These are phyloP conservation scores for Aspergillus texensis DNA, from an alignment of 2,329 filamentous ascomycete species.

Conservation along the genomic window DNA sequence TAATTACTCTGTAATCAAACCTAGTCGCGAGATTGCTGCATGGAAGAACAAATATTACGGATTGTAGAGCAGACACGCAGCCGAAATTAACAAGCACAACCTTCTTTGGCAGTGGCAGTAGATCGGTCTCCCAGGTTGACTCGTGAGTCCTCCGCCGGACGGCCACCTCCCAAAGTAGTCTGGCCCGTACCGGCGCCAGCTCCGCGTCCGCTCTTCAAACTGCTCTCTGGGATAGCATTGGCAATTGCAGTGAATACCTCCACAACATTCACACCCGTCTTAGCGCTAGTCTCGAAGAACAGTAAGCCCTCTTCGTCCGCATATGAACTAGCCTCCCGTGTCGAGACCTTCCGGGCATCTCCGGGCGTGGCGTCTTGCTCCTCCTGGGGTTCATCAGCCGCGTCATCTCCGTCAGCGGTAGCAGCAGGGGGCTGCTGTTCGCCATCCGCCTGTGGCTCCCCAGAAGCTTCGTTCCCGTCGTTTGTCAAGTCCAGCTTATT, in stretches of 20 bases:
- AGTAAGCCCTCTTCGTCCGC: constrained; percentile 91
- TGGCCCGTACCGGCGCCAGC: constrained; percentile 64
- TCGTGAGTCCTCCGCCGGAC: constrained; percentile 58
- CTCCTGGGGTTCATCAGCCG: constrained; percentile 53
- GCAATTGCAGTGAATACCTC: constrained; percentile 98
- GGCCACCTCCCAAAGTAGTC: constrained; percentile 57
- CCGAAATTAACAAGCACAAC: constrained; percentile 75
- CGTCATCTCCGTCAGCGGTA: constrained; percentile 40
- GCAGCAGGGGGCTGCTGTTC: constrained; percentile 39
- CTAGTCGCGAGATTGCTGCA: constrained; percentile 11
- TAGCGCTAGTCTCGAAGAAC: constrained; percentile 98
- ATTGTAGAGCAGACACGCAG: constrained; percentile 8
- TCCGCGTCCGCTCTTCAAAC: constrained; percentile 84
- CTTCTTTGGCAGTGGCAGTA: constrained; percentile 79
- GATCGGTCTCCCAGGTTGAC: constrained; percentile 79
- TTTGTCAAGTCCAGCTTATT: constrained; percentile 93
- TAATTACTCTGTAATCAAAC: constrained; percentile 15
- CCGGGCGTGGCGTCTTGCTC: constrained; percentile 65
- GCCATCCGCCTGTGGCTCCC: constrained; percentile 34
- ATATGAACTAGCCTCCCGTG: constrained; percentile 88
- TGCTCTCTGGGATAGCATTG: constrained; percentile 96
- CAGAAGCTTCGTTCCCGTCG: constrained; percentile 51
- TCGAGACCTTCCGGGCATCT: constrained; percentile 84
- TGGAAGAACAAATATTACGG: constrained; percentile 9
- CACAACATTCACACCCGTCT: constrained; percentile 90